Evolutionary conservation across 306 rosid species (phyloP).

Genomic region (Pyrus betulifolia): DNA sequence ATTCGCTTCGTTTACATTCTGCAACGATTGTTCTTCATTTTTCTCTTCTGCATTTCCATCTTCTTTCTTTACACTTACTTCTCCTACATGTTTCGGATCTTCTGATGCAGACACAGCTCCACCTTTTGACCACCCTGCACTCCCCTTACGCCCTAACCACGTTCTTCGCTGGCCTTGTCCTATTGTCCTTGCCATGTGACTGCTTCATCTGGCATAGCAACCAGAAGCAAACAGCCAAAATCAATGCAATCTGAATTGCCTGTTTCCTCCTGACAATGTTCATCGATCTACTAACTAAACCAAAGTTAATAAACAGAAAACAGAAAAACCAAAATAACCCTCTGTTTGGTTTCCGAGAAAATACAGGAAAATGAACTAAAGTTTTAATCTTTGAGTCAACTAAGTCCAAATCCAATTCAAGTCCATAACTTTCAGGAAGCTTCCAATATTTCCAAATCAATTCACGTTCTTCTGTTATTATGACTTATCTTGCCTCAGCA

Average conservation of each 20-base stretch:
- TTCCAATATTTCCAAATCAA: slow-evolving; percentile 47
- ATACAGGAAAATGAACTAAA: background rate
- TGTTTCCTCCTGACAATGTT: background rate
- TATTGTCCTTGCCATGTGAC: slow-evolving; percentile 4
- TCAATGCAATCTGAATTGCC: slow-evolving; percentile 23
- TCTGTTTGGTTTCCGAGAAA: background rate
- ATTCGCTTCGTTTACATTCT: background rate
- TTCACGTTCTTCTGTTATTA: slow-evolving; percentile 80
- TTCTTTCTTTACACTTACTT: background rate
- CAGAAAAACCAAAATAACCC: background rate
- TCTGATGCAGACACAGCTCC: background rate
- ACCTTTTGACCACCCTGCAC: background rate
- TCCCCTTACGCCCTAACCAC: background rate
- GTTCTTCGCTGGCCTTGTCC: background rate
- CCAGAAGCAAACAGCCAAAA: slow-evolving; percentile 34
- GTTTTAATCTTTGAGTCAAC: background rate
- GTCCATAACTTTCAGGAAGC: background rate
- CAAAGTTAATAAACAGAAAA: background rate
- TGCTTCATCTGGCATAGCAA: slow-evolving; percentile 30
- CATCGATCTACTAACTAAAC: background rate
- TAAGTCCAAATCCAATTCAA: background rate
- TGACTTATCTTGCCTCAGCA: slow-evolving; percentile 85
- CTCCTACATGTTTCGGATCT: background rate
- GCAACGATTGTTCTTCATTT: background rate
- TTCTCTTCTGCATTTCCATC: background rate